Percentiles rank a stretch among this genome's conserved stretches.
These are phyloP conservation scores for Aotearoamyces nothofagi DNA, from an alignment of 2,329 filamentous ascomycete genomes.

Conservation along the genomic window DNA sequence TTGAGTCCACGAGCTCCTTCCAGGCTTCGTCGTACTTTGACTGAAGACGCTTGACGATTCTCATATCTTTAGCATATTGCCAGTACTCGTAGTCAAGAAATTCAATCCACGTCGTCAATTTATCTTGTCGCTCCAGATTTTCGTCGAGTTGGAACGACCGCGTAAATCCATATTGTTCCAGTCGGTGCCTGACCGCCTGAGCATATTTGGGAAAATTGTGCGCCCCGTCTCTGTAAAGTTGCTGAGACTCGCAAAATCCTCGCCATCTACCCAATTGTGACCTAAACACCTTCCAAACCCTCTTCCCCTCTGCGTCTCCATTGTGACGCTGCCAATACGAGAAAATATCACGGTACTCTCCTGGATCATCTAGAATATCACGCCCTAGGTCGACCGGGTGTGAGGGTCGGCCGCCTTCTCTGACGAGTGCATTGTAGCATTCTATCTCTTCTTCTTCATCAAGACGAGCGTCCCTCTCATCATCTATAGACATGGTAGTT, in stretches of 20 bases:
- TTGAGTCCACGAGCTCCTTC: constrained; percentile 19
- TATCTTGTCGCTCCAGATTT: constrained; percentile 17
- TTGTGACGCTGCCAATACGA: constrained; percentile 12
- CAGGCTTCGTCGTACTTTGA: constrained; percentile 16
- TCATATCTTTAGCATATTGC: constrained; percentile 5
- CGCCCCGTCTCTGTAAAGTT: constrained; percentile 12
- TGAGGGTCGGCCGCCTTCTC: constrained; percentile 18
- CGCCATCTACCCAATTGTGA: constrained; percentile 16
- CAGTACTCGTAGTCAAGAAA: constrained; percentile 19
- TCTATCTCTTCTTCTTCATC: constrained; percentile 8
- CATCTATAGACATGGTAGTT: constrained; percentile 1
- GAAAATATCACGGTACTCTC: constrained; percentile 15
- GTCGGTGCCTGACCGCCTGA: constrained; percentile 14
- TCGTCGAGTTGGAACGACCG: constrained; percentile 17
- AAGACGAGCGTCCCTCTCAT: constrained; percentile 3
- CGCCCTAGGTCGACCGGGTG: constrained; percentile 17
- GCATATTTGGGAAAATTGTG: constrained; percentile 14
- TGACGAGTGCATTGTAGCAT: constrained; percentile 17
- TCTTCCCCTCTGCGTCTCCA: neutral
- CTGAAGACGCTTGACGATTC: constrained; percentile 9
- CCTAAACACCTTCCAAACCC: constrained; percentile 11
- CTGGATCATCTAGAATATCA: constrained; percentile 12
- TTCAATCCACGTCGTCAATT: constrained; percentile 25
- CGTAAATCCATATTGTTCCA: constrained; percentile 16
- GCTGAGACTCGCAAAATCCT: constrained; percentile 20